Evolutionary conservation across 176 grass and related monocot genomes (phyloP).

Genomic region (Zoysia pacifica): DNA sequence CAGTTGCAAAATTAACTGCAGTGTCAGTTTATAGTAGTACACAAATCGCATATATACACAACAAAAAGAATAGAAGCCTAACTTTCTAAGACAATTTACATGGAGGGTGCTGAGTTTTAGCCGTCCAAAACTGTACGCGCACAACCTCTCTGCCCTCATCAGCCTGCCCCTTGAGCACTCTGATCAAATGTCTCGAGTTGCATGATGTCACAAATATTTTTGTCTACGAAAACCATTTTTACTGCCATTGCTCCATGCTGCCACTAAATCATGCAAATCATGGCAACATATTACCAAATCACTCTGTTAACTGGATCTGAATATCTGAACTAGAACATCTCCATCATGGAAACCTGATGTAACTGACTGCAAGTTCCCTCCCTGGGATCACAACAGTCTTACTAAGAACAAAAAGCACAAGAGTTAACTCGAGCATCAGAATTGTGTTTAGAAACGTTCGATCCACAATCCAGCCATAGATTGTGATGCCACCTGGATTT

Average conservation of each 20-base stretch:
- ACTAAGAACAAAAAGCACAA: conserved; percentile 85
- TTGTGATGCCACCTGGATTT: conserved; percentile 87
- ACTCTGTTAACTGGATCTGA: background rate
- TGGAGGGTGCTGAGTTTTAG: conserved; percentile 2
- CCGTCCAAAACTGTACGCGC: conserved; percentile 19
- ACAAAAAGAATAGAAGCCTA: conserved; percentile 24
- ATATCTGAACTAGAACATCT: background rate
- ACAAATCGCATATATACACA: conserved; percentile 34
- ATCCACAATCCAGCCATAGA: conserved; percentile 86
- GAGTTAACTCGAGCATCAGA: conserved; percentile 82
- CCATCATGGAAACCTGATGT: conserved; percentile 24
- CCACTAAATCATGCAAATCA: background rate
- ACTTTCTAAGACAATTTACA: background rate
- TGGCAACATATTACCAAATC: background rate
- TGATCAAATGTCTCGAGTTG: background rate
- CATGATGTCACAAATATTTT: background rate
- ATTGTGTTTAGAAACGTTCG: conserved; percentile 75
- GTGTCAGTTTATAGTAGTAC: background rate
- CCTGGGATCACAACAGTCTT: conserved; percentile 69
- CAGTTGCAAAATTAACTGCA: background rate
- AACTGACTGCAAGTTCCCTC: conserved; percentile 28
- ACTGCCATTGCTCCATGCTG: background rate
- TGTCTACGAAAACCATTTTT: background rate
- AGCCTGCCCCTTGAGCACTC: background rate
- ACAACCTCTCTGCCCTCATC: background rate